These are phyloP conservation scores for Clarkia xantiana DNA, from an alignment of 345 rosid genomes.

Conservation along the genomic window DNA sequence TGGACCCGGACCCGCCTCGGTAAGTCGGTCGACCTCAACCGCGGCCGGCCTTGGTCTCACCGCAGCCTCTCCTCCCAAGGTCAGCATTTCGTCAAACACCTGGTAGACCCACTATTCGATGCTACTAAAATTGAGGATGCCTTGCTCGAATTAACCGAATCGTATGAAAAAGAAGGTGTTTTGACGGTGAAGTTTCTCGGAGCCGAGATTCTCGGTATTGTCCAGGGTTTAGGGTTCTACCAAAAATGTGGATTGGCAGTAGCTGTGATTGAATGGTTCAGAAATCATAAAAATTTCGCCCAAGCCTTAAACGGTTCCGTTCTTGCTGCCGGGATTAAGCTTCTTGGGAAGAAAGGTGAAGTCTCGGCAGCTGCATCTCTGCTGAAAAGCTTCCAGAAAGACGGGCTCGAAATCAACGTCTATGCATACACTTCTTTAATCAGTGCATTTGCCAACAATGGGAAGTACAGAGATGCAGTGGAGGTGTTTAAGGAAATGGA, in stretches of 20 bases:
- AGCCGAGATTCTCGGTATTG: constrained; percentile 43
- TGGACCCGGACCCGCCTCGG: constrained; percentile 50
- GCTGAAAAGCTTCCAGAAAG: constrained; percentile 32
- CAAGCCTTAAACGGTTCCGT: constrained; percentile 35
- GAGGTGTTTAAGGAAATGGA: constrained; percentile 64
- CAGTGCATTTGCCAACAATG: constrained; percentile 47
- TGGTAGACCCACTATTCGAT: constrained; percentile 46
- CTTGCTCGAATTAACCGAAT: constrained; percentile 27
- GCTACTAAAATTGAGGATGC: constrained; percentile 20
- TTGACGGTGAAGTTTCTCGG: constrained; percentile 14
- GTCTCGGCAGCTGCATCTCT: constrained; percentile 47
- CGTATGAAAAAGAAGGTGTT: constrained; percentile 16
- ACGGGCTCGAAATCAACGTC: constrained; percentile 54
- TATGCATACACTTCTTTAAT: constrained; percentile 76
- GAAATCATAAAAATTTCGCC: constrained; percentile 27
- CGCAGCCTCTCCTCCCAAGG: constrained; percentile 51
- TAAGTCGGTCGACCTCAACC: constrained; percentile 46
- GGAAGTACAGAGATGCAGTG: constrained; percentile 77
- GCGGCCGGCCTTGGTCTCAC: constrained; percentile 69
- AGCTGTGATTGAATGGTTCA: constrained; percentile 63
- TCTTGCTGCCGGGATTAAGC: constrained; percentile 48
- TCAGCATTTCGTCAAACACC: constrained; percentile 38
- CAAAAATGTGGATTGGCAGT: constrained; percentile 54
- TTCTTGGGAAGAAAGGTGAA: constrained; percentile 54
- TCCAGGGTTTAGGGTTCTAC: constrained; percentile 65